Evolutionary conservation across 163 green algal species (phyloP).

Genomic region (Trebouxiophyceae sp.): DNA sequence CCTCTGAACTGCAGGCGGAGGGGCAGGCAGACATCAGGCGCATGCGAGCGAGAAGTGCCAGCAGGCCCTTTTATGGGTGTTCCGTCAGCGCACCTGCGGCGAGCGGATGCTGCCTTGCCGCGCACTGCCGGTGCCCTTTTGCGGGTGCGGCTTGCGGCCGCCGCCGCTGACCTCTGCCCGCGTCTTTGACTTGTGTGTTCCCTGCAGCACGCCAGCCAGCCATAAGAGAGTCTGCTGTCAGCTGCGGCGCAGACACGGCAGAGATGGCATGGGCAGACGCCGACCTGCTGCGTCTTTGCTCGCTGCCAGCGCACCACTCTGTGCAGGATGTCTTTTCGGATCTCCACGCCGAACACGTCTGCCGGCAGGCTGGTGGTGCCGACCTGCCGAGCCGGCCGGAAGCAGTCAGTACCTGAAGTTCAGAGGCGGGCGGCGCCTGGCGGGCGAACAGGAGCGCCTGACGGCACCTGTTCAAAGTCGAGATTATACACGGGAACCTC

Average conservation of each 20-base stretch:
- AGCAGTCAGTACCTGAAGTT: background rate
- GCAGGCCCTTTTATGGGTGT: background rate
- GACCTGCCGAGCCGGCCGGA: slow-evolving; percentile 18
- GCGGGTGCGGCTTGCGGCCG: slow-evolving; percentile 74
- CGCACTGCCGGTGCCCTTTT: slow-evolving; percentile 79
- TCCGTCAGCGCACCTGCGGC: slow-evolving; percentile 39
- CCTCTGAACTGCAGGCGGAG: slow-evolving; percentile 49
- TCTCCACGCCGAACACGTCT: slow-evolving; percentile 59
- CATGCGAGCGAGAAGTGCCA: background rate
- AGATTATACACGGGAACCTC: background rate
- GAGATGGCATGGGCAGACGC: background rate
- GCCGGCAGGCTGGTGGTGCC: slow-evolving; percentile 48
- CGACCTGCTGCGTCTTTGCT: slow-evolving; percentile 72
- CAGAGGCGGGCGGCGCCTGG: no score
- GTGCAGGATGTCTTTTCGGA: slow-evolving; percentile 85
- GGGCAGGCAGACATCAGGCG: no score
- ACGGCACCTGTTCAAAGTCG: background rate
- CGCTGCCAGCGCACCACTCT: slow-evolving; percentile 85
- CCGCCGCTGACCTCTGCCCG: slow-evolving; percentile 68
- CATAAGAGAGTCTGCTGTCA: background rate
- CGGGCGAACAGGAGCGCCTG: no score
- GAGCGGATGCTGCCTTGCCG: slow-evolving; percentile 76
- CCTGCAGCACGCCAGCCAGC: slow-evolving; percentile 20
- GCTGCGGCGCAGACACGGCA: no score
- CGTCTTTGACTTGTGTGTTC: slow-evolving; percentile 80